Evolutionary conservation across 331 rosid genomes (phyloP), one percentile per base, ranked within the genome.

Genomic region (Stylosanthes scabra): DNA sequence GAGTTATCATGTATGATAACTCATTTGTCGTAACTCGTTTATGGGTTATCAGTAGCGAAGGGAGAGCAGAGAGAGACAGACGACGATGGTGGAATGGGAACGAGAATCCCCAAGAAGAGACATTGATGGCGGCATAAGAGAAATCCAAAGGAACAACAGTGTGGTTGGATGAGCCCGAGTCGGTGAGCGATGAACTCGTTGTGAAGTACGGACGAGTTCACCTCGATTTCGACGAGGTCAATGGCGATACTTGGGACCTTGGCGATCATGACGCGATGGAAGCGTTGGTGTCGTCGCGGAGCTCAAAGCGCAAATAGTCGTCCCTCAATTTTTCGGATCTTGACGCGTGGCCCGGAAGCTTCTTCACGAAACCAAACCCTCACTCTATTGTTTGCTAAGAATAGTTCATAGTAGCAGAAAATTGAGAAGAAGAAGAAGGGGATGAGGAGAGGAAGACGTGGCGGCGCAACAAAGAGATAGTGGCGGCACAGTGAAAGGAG

Each of bases 111-210:
- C n/a, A n/a, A n/a, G n/a, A n/a, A n/a, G n/a, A n/a, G n/a, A n/a
- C n/a, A n/a, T n/a, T n/a, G n/a, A n/a, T n/a, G n/a, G n/a, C n/a
- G n/a, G n/a, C n/a, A n/a, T n/a, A n/a, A n/a, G n/a, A n/a, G n/a
- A n/a, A n/a, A n/a, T n/a, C n/a, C n/a, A n/a, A n/a, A n/a, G n/a
- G n/a, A n/a, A n/a, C n/a, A n/a, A n/a, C n/a, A n/a, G n/a, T n/a
- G n/a, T n/a, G n/a, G n/a, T n/a, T n/a, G 97, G 54, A 94, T 84
- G 49, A 94, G 91, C 3, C 99, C 99, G 0, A 94, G 84, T 20
- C 99, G 88, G 86, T 91, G 99, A 28, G 97, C 97, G 15, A 92
- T 83, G 88, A 95, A 91, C 91, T 95, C 97, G 74, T 92, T 97
- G 82, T 87, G 87, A 12, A 95, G 97, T 15, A 91, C 99, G 8